Base-by-base conservation (phyloP, 2,329 filamentous ascomycete species). In the Fusarium verrucosum region DNA sequence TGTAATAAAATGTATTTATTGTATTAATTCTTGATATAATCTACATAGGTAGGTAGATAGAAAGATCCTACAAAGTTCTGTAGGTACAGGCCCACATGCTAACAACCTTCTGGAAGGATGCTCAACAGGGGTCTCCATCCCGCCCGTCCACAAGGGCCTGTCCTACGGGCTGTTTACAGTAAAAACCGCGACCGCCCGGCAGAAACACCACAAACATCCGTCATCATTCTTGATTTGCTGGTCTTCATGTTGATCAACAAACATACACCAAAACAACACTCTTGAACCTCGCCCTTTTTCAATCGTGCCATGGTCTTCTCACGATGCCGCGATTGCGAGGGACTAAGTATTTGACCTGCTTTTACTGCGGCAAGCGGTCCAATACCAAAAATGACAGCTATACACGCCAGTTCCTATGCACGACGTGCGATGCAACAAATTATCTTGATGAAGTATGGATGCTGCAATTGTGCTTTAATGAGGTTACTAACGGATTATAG, bases 381-480 rank as follows among this genome's bases (percentile, higher is more conserved):
- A 81, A 82, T 30, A 81, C 86, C 53, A 81, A 78, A 65, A 88
- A 85, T 70, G 84, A 87, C 69, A 85, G 85, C 26, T 73, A 75
- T 49, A 81, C 87, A 54, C 83, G 82, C 74, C 84, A 87, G 71
- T 97, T 94, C 78, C 81, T 88, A 41, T 97, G 93, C 77, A 79
- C 84, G 19, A 81, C 85, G 61, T 99, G 95, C 81, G 91, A 95
- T 71, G 91, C 94, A 17, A 88, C 89, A 58, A 99, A 98, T 77
- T 91, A 92, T 79, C 82, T 97, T 28, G 95, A 99, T 75, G 84
- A 94, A 81, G 93, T 95, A 79, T 20, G 61, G 25, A 37, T 11
- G 19, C 20, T 1, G 1, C 2, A 9, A 2, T 1, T 1, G 1
- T 7, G 4, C 2, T 5, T 16, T 16, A 10, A 16, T 14, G 22